Evolutionary conservation across 257 asterid genomes (phyloP), one percentile per base, ranked within the genome.

Genomic region (Plectranthus barbatus): DNA sequence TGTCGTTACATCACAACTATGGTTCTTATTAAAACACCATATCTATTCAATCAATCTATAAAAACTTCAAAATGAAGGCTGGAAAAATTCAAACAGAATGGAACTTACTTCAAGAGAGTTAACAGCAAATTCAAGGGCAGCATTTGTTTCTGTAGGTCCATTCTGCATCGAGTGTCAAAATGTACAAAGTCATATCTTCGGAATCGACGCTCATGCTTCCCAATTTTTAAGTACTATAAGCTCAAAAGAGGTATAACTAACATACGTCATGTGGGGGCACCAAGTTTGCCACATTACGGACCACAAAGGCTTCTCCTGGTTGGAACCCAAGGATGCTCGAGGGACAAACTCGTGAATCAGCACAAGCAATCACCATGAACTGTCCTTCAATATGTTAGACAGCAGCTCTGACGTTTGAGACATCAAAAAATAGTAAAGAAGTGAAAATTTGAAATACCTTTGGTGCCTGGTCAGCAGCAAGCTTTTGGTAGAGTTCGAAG

Each of bases 311-410:
- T 56, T 92, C 99, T 64, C 97, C 99, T 2, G 99, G 97, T 75
- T 92, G 85, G 76, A 92, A 81, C 51, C 99, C 99, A 19, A 92
- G 81, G 54, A 92, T 76, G 80, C 76, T 92, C 6, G 99, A 81
- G 29, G 97, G 99, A 73, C 99, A 92, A 65, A 92, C 99, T 52
- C 97, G 78, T 3, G 99, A 92, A 77, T 92, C 97, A 71, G 91
- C 99, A 83, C 99, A 92, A 62, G 99, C 86, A 77, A 92, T 80
- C 81, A 92, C 96, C 99, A 92, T 83, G 74, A 92, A 92, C 97
- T 92, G 91, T 74, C 75, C 81, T 56, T 56, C 67, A 67, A 69
- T 58, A 72, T 45, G 70, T 83, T 77, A 80, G 85, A 51, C 55
- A 41, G 42, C 52, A 7, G 9, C 21, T 19, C 11, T 1, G 20